A percentile compares a stretch with the other conserved stretches of the same genome.
Evolutionary conservation across 2,329 filamentous ascomycete genomes (phyloP).

Genomic region (Xylaria sp.): DNA sequence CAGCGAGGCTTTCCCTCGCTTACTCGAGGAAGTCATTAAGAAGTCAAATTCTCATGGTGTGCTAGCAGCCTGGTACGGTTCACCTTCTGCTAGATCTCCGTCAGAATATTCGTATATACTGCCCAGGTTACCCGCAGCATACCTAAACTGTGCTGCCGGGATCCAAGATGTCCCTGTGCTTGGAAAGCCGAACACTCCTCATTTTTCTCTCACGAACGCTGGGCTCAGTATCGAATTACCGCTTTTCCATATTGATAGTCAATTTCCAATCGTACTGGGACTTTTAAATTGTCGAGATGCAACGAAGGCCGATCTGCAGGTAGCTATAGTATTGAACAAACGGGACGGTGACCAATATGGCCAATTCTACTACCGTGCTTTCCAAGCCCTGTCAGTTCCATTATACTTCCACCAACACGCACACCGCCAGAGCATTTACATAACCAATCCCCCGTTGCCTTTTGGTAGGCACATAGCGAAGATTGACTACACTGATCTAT

Average conservation of each 20-base stretch:
- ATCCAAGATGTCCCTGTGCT: neutral
- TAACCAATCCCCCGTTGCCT: neutral
- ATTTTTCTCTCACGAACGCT: constrained; percentile 20
- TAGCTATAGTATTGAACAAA: neutral
- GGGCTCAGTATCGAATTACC: constrained; percentile 21
- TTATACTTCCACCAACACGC: neutral
- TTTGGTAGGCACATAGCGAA: neutral
- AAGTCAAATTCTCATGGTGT: constrained; percentile 22
- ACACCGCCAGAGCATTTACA: constrained; percentile 1
- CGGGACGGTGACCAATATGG: neutral
- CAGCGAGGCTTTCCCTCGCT: constrained; percentile 1
- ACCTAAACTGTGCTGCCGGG: neutral
- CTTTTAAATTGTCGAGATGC: constrained; percentile 5
- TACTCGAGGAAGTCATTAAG: constrained; percentile 26
- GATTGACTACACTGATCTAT: neutral
- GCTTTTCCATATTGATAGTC: constrained; percentile 1
- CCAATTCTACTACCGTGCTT: neutral
- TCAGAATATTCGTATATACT: neutral
- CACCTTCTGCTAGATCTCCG: neutral
- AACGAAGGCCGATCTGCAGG: neutral
- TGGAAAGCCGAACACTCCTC: neutral
- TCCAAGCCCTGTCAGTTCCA: neutral
- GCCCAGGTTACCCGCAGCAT: neutral
- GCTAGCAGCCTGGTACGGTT: constrained; percentile 11
- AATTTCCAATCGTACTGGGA: neutral